phyloP scores from a whole-genome alignment of 371 early-diverging fungal genomes.

The Coemansia sp. region DNA sequence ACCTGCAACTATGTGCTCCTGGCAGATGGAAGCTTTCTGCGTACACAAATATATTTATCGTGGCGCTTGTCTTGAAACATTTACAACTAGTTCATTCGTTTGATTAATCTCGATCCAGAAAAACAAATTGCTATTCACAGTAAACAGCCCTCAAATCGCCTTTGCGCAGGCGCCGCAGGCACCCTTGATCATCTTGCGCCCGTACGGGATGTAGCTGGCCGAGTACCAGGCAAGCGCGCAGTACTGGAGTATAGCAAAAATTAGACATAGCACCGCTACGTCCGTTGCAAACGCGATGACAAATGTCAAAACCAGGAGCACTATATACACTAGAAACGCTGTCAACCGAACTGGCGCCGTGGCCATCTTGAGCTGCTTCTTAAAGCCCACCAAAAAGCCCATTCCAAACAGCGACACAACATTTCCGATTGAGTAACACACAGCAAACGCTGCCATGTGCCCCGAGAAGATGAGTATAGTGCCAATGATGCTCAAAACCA shows the following conservation, averaged over 20 bases:
- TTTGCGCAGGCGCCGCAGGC: conserved; percentile 31
- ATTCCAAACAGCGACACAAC: conserved; percentile 79
- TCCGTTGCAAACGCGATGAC: conserved; percentile 60
- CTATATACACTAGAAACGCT: conserved; percentile 65
- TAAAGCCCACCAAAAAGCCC: conserved; percentile 84
- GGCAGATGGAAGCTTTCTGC: too few species aligned
- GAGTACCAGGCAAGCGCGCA: conserved; percentile 84
- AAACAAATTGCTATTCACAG: background rate
- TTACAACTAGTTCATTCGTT: too few species aligned
- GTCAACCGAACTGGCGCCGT: conserved; percentile 72
- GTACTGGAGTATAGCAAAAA: conserved; percentile 79
- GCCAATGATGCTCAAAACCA: conserved; percentile 71
- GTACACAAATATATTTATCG: too few species aligned
- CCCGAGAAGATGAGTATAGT: conserved; percentile 51
- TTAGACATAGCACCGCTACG: conserved; percentile 62
- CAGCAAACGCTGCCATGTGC: conserved; percentile 73
- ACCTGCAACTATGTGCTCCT: too few species aligned
- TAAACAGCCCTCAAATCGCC: background rate
- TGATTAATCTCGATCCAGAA: too few species aligned
- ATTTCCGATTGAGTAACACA: conserved; percentile 88
- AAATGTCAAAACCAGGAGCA: conserved; percentile 61
- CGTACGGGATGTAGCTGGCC: conserved; percentile 70
- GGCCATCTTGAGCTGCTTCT: conserved; percentile 81
- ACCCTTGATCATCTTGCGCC: conserved; percentile 51
- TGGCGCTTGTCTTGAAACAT: too few species aligned